Evolutionary conservation across 1,284 basidiomycete species (phyloP).

Genomic region (Puccinia hordei): DNA sequence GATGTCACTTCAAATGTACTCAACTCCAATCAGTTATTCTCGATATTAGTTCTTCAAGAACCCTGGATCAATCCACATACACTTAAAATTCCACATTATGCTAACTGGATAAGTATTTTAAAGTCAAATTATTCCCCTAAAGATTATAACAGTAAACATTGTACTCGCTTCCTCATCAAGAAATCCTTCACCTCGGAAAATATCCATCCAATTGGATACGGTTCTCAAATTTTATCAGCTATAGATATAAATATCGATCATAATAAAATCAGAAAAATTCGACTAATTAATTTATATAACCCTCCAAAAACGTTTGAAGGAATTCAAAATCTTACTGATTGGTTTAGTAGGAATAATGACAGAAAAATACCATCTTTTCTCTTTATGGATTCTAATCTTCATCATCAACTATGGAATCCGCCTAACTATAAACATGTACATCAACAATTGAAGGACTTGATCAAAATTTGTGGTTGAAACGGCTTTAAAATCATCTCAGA

Average conservation of each 20-base stretch:
- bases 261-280: too few relatives aligned
- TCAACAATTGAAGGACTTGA: background rate
- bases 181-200: background rate
- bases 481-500: conserved; percentile 10
- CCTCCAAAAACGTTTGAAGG: too few relatives aligned
- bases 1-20: too few relatives aligned
- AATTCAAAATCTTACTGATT: too few relatives aligned
- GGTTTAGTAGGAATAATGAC: too few relatives aligned
- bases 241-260: too few relatives aligned
- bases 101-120: too few relatives aligned
- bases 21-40: background rate
- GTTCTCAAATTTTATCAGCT: too few relatives aligned
- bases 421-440: too few relatives aligned
- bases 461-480: background rate
- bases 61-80: conserved; percentile 14
- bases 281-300: too few relatives aligned
- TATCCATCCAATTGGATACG: background rate
- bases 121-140: background rate
- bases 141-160: background rate
- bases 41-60: background rate
- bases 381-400: conserved; percentile 1
- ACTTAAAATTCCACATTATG: background rate
- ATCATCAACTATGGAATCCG: background rate
- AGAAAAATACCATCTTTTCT: background rate
- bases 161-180: background rate